These are phyloP conservation scores for Xylaria telfairii DNA, from an alignment of 495 filamentous ascomycete species.

Conservation along the genomic window DNA sequence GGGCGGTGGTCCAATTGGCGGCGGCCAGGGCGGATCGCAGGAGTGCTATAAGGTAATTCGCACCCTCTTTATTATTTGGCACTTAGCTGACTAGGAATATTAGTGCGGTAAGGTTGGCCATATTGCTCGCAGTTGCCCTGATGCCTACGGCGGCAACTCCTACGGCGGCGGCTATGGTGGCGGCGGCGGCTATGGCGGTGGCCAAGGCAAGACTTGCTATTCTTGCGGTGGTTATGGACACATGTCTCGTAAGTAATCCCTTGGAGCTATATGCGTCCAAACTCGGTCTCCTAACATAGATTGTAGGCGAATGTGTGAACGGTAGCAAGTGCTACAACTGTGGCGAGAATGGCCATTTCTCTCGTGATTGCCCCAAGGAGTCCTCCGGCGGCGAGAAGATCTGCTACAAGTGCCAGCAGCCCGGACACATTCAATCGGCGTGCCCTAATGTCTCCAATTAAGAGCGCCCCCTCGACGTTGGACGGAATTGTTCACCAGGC, in stretches of 20 bases:
- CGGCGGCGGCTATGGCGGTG: conserved; percentile 50
- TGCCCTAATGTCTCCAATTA: conserved; percentile 68
- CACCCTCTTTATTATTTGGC: neutral
- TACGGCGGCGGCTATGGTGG: conserved; percentile 44
- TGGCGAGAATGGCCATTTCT: conserved; percentile 91
- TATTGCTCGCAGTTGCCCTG: conserved; percentile 94
- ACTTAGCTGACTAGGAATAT: conserved; percentile 25
- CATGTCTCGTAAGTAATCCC: conserved; percentile 72
- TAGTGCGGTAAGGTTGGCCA: conserved; percentile 93
- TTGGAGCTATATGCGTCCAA: neutral
- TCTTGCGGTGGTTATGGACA: conserved; percentile 96
- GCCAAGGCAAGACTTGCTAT: conserved; percentile 83
- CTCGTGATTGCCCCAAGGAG: conserved; percentile 93
- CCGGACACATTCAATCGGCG: conserved; percentile 91
- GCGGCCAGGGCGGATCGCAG: conserved; percentile 43
- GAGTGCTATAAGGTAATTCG: conserved; percentile 87
- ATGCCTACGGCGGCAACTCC: conserved; percentile 59
- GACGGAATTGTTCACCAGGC: conserved; percentile 9
- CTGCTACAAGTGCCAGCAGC: conserved; percentile 99
- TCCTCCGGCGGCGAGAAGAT: conserved; percentile 81
- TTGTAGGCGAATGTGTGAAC: conserved; percentile 84
- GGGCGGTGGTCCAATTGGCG: conserved; percentile 51
- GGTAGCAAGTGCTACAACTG: conserved; percentile 99
- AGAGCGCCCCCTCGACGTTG: neutral
- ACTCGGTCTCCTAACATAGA: conserved; percentile 26